Evolutionary conservation across 371 early-diverging fungal genomes (phyloP), one percentile per base, ranked within the genome.

Genomic region (Saksenaea oblongispora): DNA sequence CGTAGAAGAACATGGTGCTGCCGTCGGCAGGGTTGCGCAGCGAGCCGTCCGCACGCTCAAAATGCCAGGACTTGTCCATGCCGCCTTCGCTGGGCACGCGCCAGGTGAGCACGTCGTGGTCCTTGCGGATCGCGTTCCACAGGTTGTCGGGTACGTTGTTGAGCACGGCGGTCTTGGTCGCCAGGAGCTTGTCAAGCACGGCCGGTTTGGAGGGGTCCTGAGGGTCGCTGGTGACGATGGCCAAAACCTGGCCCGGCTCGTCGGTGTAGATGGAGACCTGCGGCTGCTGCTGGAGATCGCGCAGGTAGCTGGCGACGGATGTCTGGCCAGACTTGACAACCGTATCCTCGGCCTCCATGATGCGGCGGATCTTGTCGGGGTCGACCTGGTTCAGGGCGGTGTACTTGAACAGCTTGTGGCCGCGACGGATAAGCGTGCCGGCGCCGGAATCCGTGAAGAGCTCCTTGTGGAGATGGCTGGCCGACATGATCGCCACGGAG

Each of bases 381-480:
- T 98, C 95, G 5, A 92, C 66, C 24, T 89, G 81, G 2, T 85
- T 83, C 34, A 89, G 70, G 17, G 80, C 70, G 55, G 84, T 79
- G 66, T 88, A 85, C 65, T 87, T 86, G 74, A 88, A 90, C 34
- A 98, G 77, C 62, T 91, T 87, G 85, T 95, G 89, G 17, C 97
- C 98, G 54, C 97, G 93, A 60, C 96, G 93, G 53, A 98, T 95
- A 61, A 97, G 78, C 1, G 98, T 98, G 34, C 97, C 97, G 15
- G 98, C 94, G 34, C 98, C 97, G 39, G 88, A 88, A 74, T 97
- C 94, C 24, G 98, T 98, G 66, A 98, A 98, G 42, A 98, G 82
- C 74, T 97, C 98, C 83, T 96, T 96, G 75, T 95, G 95, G 41
- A 98, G 76, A 66, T 96, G 95, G 55, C 95, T 93, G 58, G 96